A percentile compares a stretch with the other conserved stretches of the same genome.
Evolutionary conservation across 2,329 filamentous ascomycete genomes (phyloP).

Genomic region (Colletotrichum acutatum): DNA sequence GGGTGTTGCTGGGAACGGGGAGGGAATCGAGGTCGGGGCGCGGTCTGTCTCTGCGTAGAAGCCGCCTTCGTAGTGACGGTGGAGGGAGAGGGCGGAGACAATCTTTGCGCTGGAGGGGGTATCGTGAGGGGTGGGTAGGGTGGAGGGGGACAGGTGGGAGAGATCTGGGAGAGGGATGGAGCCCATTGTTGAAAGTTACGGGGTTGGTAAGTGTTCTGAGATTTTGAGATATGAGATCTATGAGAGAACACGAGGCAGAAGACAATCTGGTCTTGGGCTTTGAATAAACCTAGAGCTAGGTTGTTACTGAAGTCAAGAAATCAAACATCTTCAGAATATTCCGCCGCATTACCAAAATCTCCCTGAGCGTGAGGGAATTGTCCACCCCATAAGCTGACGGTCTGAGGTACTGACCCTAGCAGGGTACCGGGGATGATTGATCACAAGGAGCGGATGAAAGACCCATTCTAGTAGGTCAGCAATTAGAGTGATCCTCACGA

Average conservation of each 20-base stretch:
- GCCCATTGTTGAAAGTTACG: neutral
- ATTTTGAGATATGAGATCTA: neutral
- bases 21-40: neutral
- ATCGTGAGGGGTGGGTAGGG: neutral
- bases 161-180: neutral
- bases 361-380: neutral
- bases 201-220: neutral
- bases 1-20: neutral
- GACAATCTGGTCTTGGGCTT: too few species aligned
- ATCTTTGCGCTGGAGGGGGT: neutral
- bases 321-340: neutral
- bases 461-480: neutral
- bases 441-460: neutral
- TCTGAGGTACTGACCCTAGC: neutral
- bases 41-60: neutral
- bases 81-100: neutral
- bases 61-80: neutral
- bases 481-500: neutral
- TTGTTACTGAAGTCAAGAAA: neutral
- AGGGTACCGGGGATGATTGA: neutral
- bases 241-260: neutral
- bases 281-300: neutral
- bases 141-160: neutral
- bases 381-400: neutral
- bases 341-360: neutral